A percentile compares a stretch with the other conserved stretches of the same genome.
These are phyloP conservation scores for Cercospora beticola DNA, from an alignment of 2,329 filamentous ascomycete genomes.

Conservation along the genomic window DNA sequence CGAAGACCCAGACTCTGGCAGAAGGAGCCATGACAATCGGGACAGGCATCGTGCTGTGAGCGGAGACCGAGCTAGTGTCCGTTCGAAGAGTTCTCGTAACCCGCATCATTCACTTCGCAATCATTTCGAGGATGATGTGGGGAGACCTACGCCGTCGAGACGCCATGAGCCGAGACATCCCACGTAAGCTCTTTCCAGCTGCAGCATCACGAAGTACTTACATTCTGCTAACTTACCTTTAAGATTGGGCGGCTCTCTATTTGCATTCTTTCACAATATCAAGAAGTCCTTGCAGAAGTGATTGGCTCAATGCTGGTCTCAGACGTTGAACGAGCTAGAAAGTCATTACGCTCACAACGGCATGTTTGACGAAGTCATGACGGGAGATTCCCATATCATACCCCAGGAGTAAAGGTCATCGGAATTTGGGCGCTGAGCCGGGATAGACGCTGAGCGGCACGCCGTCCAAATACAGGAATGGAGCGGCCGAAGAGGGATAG, in stretches of 20 bases:
- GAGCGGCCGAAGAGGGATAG: no score
- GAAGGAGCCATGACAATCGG: background rate
- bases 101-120: constrained; percentile 6
- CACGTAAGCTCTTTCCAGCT: constrained; percentile 1
- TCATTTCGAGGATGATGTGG: constrained; percentile 12
- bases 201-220: background rate
- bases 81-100: background rate
- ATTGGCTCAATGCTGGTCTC: background rate
- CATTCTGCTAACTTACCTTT: background rate
- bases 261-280: constrained; percentile 18
- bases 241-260: constrained; percentile 25
- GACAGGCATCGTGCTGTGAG: background rate
- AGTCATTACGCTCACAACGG: background rate
- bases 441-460: background rate
- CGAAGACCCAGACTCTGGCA: background rate
- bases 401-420: background rate
- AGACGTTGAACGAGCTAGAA: background rate
- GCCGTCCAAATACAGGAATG: no score
- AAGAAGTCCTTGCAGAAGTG: constrained; percentile 18
- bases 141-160: background rate
- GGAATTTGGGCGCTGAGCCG: background rate
- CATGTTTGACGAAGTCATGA: background rate
- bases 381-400: background rate
- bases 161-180: background rate
- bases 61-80: constrained; percentile 1